Conservation (phyloP, 106 monocot species). For the Agapanthus africanus region DNA sequence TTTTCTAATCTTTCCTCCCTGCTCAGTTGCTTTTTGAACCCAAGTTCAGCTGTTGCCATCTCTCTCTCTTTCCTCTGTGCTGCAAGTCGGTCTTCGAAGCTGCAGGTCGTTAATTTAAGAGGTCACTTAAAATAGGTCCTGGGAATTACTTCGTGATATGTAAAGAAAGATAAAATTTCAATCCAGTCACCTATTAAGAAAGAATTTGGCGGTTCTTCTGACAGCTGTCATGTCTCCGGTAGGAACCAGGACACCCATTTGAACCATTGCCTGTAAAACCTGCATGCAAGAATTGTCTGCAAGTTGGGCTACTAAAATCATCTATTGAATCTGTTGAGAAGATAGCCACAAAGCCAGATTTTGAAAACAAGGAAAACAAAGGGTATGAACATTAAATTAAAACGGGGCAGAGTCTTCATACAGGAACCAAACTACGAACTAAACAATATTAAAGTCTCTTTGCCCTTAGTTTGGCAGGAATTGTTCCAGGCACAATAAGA, state of each 20-base stretch:
- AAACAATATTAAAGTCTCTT: too few relatives aligned
- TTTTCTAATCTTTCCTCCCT: slow-evolving; percentile 86
- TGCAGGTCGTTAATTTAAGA: slow-evolving; percentile 17
- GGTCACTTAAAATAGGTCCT: background rate
- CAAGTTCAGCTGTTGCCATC: slow-evolving; percentile 72
- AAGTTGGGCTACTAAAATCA: slow-evolving; percentile 1
- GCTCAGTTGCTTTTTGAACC: slow-evolving; percentile 84
- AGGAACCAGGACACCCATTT: slow-evolving; percentile 99
- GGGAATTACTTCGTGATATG: background rate
- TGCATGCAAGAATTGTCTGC: slow-evolving; percentile 16
- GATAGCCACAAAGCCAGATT: background rate
- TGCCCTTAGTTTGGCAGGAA: too few relatives aligned
- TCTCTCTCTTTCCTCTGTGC: slow-evolving; percentile 94
- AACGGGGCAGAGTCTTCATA: background rate
- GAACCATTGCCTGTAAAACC: slow-evolving; percentile 95
- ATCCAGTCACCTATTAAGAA: slow-evolving; percentile 61
- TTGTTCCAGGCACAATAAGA: too few relatives aligned
- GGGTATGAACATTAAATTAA: background rate
- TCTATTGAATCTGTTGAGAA: slow-evolving; percentile 4
- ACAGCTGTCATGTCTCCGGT: slow-evolving; percentile 99
- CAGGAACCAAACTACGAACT: background rate
- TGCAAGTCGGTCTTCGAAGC: slow-evolving; percentile 92
- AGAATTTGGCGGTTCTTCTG: slow-evolving; percentile 89
- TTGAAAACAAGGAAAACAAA: background rate
- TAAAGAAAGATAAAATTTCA: background rate